Base-by-base conservation (phyloP, 73 alveolate species). In the Uronychia binucleata region DNA sequence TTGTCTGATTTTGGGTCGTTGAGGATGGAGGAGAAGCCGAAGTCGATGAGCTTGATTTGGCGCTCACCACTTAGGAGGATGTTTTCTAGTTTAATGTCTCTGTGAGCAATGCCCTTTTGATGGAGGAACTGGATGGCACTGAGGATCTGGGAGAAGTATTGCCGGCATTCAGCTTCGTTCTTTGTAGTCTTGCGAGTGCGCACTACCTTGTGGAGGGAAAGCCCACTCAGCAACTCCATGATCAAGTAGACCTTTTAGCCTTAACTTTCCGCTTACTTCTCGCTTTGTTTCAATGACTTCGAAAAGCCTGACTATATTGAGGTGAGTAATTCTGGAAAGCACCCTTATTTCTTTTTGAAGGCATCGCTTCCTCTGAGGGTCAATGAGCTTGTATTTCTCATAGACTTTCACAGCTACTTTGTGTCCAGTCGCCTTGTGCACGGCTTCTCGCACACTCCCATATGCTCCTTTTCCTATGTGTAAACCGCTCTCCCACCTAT, bases 391-490 rank as follows among this genome's bases (percentile, higher is more conserved):
- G 89, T 79, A 84, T 84, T 92, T 92, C 58, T 92, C 97, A 80
- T 91, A 81, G 14, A 67, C 86, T 77, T 94, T 94, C 75, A 94
- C 85, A 58, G 98, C 98, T 59, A 94, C 94, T 57, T 85, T 82
- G 80, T 74, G 58, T 34, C 95, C 91, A 30, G 97, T 87, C 77
- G 80, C 86, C 82, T 92, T 95, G 82, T 97, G 98, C 58, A 89
- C 76, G 34, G 98, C 99, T 26, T 86, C 88, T 85, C 92, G 85
- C 33, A 97, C 99, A 30, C 90, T 79, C 30, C 99, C 99, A 83
- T 95, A 97, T 13, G 98, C 95, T 27, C 99, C 99, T 83, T 88
- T 87, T 31, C 99, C 99, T 74, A 97, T 83, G 81, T 91, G 96
- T 77, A n/a, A n/a, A n/a, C n/a, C n/a, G n/a, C n/a, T n/a, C n/a